Conservation (phyloP, 208 protist species). For the Wallacemonas sp. region DNA sequence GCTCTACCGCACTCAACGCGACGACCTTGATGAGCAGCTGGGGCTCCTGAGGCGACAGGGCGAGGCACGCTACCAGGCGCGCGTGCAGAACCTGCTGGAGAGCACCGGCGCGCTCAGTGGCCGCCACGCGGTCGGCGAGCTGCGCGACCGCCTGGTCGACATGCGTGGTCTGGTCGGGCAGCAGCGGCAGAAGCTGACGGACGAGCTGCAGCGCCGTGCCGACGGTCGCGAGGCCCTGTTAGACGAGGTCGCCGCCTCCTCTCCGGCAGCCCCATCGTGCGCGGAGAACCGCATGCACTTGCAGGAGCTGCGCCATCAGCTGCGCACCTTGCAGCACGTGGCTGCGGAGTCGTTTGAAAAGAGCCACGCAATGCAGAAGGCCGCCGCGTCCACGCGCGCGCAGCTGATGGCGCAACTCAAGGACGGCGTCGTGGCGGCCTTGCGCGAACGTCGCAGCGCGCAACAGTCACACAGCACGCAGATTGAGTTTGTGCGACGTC, state of each 20-base stretch:
- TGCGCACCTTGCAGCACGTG: conserved; percentile 25
- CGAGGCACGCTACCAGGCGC: conserved; percentile 17
- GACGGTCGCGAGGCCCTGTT: conserved; percentile 19
- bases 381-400: conserved; percentile 31
- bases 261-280: background rate
- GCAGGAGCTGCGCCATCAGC: conserved; percentile 44
- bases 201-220: conserved; percentile 13
- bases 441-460: conserved; percentile 40
- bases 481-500: conserved; percentile 41
- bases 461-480: conserved; percentile 52
- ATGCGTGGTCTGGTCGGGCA: conserved; percentile 27
- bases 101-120: conserved; percentile 11
- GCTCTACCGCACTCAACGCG: conserved; percentile 41
- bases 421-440: conserved; percentile 35
- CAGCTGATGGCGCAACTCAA: conserved; percentile 22
- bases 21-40: conserved; percentile 45
- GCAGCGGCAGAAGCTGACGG: conserved; percentile 9
- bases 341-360: conserved; percentile 26
- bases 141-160: conserved; percentile 28
- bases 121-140: conserved; percentile 25
- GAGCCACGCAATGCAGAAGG: conserved; percentile 17
- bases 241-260: conserved; percentile 17
- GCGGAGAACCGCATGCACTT: conserved; percentile 30
- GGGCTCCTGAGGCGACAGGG: conserved; percentile 30
- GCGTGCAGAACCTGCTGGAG: conserved; percentile 15